phyloP scores from a whole-genome alignment of 345 rosid species.

The Arabidopsis thaliana region DNA sequence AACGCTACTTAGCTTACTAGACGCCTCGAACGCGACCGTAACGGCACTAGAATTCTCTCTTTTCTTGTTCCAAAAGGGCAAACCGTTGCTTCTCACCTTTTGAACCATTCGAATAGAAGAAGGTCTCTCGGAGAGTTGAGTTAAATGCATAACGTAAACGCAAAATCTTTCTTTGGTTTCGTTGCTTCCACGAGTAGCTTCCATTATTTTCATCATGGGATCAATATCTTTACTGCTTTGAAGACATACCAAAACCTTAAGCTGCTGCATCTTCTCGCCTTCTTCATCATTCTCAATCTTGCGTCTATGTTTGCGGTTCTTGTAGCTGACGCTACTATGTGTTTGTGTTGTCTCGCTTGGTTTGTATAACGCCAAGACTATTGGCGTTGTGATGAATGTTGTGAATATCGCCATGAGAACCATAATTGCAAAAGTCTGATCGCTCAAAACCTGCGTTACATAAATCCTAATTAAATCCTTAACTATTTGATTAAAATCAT shows the following conservation, averaged over 20 bases:
- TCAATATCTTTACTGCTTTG: conserved; percentile 61
- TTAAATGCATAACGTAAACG: conserved; percentile 80
- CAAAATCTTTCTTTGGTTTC: conserved; percentile 56
- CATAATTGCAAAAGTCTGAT: conserved; percentile 79
- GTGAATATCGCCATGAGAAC: conserved; percentile 85
- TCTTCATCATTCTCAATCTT: conserved; percentile 59
- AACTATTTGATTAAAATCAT: neutral
- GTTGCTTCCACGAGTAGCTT: conserved; percentile 71
- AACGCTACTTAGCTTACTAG: conserved; percentile 59
- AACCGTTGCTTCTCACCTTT: conserved; percentile 73
- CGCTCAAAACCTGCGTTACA: conserved; percentile 70
- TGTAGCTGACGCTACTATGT: neutral
- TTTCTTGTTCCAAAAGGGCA: conserved; percentile 72
- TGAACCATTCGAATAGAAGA: conserved; percentile 86
- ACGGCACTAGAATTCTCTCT: conserved; percentile 48
- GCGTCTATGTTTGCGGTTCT: conserved; percentile 46
- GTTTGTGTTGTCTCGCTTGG: conserved; percentile 47
- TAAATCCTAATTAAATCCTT: neutral
- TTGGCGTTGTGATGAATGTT: conserved; percentile 78
- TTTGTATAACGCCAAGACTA: conserved; percentile 67
- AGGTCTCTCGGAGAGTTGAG: conserved; percentile 82
- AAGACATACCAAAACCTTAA: conserved; percentile 67
- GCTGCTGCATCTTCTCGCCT: conserved; percentile 48
- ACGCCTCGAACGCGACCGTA: conserved; percentile 63
- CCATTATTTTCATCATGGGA: conserved; percentile 69